Base-by-base conservation (phyloP, 1,284 basidiomycete genomes). In the Neolentinus lepideus region DNA sequence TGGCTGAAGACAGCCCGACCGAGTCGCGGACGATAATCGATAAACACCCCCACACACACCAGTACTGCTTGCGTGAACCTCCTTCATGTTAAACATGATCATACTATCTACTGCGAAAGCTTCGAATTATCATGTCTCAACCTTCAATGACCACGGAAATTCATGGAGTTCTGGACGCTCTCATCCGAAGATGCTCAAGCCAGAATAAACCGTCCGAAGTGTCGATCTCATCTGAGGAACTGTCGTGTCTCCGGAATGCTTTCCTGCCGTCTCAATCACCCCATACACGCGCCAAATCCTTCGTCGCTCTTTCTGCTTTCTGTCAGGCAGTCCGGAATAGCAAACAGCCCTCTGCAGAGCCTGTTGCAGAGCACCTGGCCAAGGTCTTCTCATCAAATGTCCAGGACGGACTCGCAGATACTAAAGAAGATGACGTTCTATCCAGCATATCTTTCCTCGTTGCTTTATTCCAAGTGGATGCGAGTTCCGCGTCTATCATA, bases 381-480 rank as follows among this genome's bases (percentile, higher is more conserved):
- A 72, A 70, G 48, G 63, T 73, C 11, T 81, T 90, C 59, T 71
- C 75, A 21, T 75, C 78, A 27, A 62, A 71, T 0, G 66, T 85
- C 29, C 57, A 75, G 2, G 67, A 71, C 29, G 73, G 72, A 51
- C 70, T 90, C 11, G 72, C 77, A 38, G 83, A 85, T 52, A 76
- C 78, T 3, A 72, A 75, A 35, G 83, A 87, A 64, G 61, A 65
- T 51, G 71, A 71, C 27, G 67, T 81, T 25, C 67, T 84, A 19
- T 70, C 71, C 12, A 81, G 80, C 4, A 69, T 88, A 36, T 78
- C 80, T 0, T 84, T 90, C 64, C 73, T 92, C 48, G 72, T 77
- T 12, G 87, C 87, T 0, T 70, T 93, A 25, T 89, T 92, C 63
- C 88, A 91, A 66, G 82, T 92, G 35, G 88, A 91, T 62, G 80